Evolutionary conservation across 305 asterid species (phyloP), one percentile per base, ranked within the genome.

Genomic region (Stenogyne calaminthoides): DNA sequence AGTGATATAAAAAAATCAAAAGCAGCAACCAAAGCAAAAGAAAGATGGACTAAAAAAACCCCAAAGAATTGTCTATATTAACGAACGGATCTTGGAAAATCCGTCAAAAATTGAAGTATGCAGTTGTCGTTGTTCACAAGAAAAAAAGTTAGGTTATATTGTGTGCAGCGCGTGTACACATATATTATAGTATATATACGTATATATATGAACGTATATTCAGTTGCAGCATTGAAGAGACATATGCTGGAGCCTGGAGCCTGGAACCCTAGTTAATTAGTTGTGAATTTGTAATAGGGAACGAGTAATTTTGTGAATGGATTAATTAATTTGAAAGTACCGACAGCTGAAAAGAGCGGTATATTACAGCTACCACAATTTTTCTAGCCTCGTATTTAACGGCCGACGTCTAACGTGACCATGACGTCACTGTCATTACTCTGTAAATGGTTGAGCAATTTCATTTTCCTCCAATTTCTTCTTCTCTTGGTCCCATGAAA

Each of bases 301-400:
- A 29, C 12, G 14, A 36, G 39, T 5, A 5, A 36, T 36, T 36
- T 5, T 12, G 75, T 37, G 52, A 27, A 3, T 25, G 42, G n/a
- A n/a, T n/a, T 51, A 39, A 59, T 71, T 22, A 73, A 76, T 84
- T 88, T 79, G 80, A 78, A 85, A 62, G 74, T 74, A 51, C 76
- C 84, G 83, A 58, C 83, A 36, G 57, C 55, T 32, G 69, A 80
- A 85, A 81, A 77, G 67, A 52, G 84, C 85, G 85, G 85, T 54
- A 76, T 25, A 60, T 36, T 27, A 39, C 40, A n/a, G 9, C 42
- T 39, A 11, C 0, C 37, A 57, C 64, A 39, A 51, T 5, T n/a
- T n/a, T n/a, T n/a, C n/a, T n/a, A 4, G 73, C 19, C 25, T 67
- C 74, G 40, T 69, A 69, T 74, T 78, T 77, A 81, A 83, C 87